Evolutionary conservation across 2,329 filamentous ascomycete genomes (phyloP), one percentile per base, ranked within the genome.

Genomic region (Alternaria dauci): DNA sequence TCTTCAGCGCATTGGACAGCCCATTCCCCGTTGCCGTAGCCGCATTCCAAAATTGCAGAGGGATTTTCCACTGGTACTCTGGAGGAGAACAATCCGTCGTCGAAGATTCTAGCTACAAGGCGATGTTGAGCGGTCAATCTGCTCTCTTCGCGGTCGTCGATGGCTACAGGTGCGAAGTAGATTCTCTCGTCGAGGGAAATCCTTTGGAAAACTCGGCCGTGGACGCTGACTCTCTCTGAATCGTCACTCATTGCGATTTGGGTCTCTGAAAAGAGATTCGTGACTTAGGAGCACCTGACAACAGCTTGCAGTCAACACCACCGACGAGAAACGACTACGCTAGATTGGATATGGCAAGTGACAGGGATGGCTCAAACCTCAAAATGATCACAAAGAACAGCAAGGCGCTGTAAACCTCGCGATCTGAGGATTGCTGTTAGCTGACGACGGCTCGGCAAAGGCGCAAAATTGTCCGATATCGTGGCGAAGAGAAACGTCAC

Each of bases 21-120:
- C 78, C 78, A 80, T 46, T 77, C 69, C 1, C 76, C 78, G 34
- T 70, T 69, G 30, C 78, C 78, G 63, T 80, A 80, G 6, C 78
- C 78, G 55, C 77, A 80, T 8, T 80, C 78, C 18, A 80, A 61
- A 38, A 79, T 68, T n/a, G 70, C 75, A 11, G 36, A 55, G 12
- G 78, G 78, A 18, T 75, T 53, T 23, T 16, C 43, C 5, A 71
- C 62, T 8, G 68, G 57, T 30, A 80, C 67, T 8, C 62, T 62
- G 28, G 73, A 68, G 51, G 76, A 74, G 41, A 73, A 75, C 3
- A 78, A 58, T 23, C 63, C 54, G 16, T 71, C 66, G 4, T 70
- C 72, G 38, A 75, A 77, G 8, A 79, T 66, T 36, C 65, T 67
- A 30, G 65, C 68, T 11, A 80, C 30, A 23, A 80, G 59, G 42